These are phyloP conservation scores for Lentinula boryana DNA, from an alignment of 768 basidiomycete genomes.

Conservation along the genomic window DNA sequence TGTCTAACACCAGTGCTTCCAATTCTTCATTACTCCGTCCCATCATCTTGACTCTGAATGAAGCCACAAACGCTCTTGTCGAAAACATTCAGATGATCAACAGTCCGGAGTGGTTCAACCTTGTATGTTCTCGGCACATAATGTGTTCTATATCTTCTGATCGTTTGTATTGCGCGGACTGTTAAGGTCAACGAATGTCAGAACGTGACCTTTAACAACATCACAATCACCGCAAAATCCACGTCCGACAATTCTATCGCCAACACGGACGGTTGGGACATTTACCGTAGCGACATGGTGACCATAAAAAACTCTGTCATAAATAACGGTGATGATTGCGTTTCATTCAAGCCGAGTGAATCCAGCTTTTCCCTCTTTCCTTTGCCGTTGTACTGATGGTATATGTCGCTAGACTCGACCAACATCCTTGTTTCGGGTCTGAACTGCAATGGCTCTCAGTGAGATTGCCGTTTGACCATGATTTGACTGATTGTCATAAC, in stretches of 20 bases:
- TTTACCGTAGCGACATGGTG: conserved; percentile 50
- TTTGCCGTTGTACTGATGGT: background rate
- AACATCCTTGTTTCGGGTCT: conserved; percentile 52
- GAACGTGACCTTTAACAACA: conserved; percentile 38
- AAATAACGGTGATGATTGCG: conserved; percentile 54
- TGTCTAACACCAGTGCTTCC: conserved; percentile 25
- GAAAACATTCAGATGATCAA: conserved; percentile 43
- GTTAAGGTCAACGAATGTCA: conserved; percentile 41
- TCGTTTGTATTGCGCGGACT: background rate
- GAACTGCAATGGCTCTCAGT: conserved; percentile 57
- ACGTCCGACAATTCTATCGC: conserved; percentile 33
- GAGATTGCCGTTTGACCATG: conserved; percentile 11
- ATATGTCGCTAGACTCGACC: conserved; percentile 32
- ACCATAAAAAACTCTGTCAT: conserved; percentile 43
- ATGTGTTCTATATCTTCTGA: background rate
- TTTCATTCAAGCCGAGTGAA: conserved; percentile 50
- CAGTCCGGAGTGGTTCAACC: conserved; percentile 47
- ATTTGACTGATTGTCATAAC: background rate
- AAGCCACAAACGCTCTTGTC: conserved; percentile 42
- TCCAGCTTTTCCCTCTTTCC: background rate
- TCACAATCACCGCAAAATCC: conserved; percentile 40
- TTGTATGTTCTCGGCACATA: conserved; percentile 23
- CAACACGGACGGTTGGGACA: conserved; percentile 63
- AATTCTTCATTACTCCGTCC: conserved; percentile 46
- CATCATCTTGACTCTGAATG: conserved; percentile 48